phyloP scores from a whole-genome alignment of 2,329 filamentous ascomycete genomes.

The Spiromastix sp. region DNA sequence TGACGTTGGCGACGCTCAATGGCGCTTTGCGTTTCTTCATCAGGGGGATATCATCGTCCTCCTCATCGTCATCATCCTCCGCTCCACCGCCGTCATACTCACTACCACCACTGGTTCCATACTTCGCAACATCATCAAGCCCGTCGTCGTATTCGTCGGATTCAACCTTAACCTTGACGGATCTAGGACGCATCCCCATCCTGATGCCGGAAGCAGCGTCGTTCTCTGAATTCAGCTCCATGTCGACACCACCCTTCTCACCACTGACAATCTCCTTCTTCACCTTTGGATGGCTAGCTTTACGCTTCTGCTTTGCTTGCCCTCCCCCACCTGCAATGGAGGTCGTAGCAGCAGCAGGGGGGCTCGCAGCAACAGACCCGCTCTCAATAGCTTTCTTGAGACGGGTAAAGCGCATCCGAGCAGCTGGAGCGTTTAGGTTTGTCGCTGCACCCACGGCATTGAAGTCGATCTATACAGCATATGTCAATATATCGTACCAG shows the following conservation, averaged over 20 bases:
- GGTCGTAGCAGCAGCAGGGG: neutral
- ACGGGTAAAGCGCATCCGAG: constrained; percentile 30
- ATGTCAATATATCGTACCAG: neutral
- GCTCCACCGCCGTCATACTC: constrained; percentile 2
- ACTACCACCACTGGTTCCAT: constrained; percentile 2
- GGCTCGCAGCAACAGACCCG: constrained; percentile 1
- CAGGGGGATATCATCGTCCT: constrained; percentile 13
- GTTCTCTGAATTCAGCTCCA: neutral
- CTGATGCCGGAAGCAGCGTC: neutral
- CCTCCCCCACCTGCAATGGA: neutral
- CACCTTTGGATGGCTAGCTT: neutral
- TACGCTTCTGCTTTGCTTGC: constrained; percentile 2
- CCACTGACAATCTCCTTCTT: constrained; percentile 1
- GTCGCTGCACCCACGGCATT: constrained; percentile 22
- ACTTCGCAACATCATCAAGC: neutral
- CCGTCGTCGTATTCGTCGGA: neutral
- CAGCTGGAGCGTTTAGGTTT: constrained; percentile 27
- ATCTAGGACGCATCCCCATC: neutral
- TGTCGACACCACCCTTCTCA: neutral
- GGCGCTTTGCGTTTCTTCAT: constrained; percentile 7
- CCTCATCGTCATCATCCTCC: constrained; percentile 3
- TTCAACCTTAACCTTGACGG: neutral
- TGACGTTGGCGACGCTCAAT: neutral
- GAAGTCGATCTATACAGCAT: constrained; percentile 28
- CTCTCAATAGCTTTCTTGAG: constrained; percentile 20